phyloP scores from a whole-genome alignment of 768 basidiomycete species.

The Dacryopinax spathularia region DNA sequence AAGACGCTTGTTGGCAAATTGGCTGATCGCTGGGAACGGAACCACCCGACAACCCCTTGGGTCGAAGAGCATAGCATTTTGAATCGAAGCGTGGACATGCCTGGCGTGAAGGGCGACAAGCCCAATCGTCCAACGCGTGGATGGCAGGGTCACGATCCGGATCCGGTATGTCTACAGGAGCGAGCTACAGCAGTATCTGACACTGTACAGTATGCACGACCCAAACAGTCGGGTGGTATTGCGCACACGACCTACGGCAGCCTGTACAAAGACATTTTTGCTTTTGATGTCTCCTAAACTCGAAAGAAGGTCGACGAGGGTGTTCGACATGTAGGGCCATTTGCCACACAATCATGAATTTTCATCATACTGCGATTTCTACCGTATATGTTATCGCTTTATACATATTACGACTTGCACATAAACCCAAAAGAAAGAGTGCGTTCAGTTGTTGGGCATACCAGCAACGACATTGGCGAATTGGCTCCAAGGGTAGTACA shows the following conservation, averaged over 20 bases:
- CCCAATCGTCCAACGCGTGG: not conserved
- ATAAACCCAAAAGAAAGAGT: not conserved
- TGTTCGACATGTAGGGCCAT: not conserved
- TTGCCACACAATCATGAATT: not conserved
- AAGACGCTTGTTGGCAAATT: conserved; percentile 33
- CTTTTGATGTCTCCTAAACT: not conserved
- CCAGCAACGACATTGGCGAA: conserved; percentile 44
- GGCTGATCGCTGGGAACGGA: conserved; percentile 19
- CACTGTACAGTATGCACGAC: not conserved
- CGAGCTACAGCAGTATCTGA: no score
- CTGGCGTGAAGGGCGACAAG: not conserved
- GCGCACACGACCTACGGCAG: not conserved
- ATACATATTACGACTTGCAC: no score
- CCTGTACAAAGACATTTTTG: not conserved
- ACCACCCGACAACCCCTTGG: conserved; percentile 1
- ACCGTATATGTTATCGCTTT: no score
- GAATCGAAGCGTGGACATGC: not conserved
- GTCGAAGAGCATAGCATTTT: not conserved
- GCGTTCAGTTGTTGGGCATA: not conserved
- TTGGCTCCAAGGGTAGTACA: conserved; percentile 50
- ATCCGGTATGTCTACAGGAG: no score
- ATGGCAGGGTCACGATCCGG: not conserved
- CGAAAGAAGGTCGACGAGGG: no score
- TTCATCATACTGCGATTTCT: not conserved
- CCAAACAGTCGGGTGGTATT: not conserved